Evolutionary conservation across 176 grass and related monocot genomes (phyloP), one percentile per base, ranked within the genome.

Genomic region (Lolium perenne): DNA sequence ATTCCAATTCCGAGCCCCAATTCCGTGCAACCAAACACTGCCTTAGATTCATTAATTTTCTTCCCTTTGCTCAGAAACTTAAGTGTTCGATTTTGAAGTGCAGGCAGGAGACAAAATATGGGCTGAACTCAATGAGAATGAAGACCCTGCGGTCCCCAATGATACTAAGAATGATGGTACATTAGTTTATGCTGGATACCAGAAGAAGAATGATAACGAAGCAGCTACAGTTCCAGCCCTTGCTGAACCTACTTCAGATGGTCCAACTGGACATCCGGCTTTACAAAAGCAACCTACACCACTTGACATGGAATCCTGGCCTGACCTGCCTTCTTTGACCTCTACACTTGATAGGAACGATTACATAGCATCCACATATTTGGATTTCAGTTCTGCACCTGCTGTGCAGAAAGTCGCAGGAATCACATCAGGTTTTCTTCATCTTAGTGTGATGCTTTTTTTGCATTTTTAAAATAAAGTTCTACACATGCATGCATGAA

Each of bases 301-400:
- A 85, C 80, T 95, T 77, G 91, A 93, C 79, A 86, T 93, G 68
- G 95, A 95, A 78, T 82, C 88, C 45, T 98, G 93, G 96, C 93
- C 96, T 16, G 90, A 98, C 71, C 86, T 98, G 18, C 96, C 93
- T 94, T 93, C 90, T 67, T 85, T 95, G 85, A 91, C 82, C 85
- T 63, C 80, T 71, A 54, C 91, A 62, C 76, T 93, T 77, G 89
- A 83, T 88, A 92, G 78, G 87, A 87, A 81, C 47, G 86, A 91
- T 81, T 85, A 71, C 70, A 84, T 94, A 80, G 58, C 86, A 64
- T 90, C 86, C 10, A 69, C 84, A 51, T 92, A 94, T 85, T 72
- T 98, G 83, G 93, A 98, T 91, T 94, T 94, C 57, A 89, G 70
- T 71, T 57, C 88, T 59, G 84, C 85, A 29, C 58, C 90, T 35